A percentile compares a stretch with the other conserved stretches of the same genome.
Conservation (phyloP, 2,329 filamentous ascomycete species). For the Cercospora sesami region DNA sequence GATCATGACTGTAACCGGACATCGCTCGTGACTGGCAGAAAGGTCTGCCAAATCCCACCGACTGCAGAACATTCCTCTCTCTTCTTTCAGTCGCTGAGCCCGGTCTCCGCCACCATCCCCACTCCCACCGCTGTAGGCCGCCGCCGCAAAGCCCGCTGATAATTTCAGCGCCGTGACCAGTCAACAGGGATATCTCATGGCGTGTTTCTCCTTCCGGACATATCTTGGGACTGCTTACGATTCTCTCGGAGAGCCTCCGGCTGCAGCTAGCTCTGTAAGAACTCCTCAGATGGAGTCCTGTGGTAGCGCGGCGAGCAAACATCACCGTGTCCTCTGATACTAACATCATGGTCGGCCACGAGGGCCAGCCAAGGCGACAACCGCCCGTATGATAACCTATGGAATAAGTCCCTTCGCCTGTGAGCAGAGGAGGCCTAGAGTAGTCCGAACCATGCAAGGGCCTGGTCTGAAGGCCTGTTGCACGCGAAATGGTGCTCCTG, state of each 20-base stretch:
- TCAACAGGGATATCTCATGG: not conserved
- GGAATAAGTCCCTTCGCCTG: not conserved
- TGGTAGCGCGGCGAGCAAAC: not conserved
- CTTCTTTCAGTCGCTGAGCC: not conserved
- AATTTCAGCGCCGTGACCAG: not conserved
- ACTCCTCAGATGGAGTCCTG: not conserved
- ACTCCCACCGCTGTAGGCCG: not conserved
- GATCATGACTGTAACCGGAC: not conserved
- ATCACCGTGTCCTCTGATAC: not conserved
- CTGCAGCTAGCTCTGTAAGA: not conserved
- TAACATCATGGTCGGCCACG: not conserved
- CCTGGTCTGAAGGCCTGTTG: not conserved
- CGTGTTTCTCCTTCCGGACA: not conserved
- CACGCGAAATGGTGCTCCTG: not conserved
- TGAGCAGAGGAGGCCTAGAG: not conserved
- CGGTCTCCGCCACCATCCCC: not conserved
- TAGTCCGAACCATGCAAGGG: not conserved
- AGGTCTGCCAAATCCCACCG: not conserved
- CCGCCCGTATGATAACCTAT: no score
- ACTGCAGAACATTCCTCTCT: not conserved
- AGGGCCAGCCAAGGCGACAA: not conserved
- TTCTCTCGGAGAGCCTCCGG: not conserved
- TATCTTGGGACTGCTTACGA: not conserved
- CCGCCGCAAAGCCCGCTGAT: not conserved
- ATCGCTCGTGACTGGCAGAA: not conserved